Conservation (phyloP, 768 basidiomycete species). For the Kockovaella imperatae region DNA sequence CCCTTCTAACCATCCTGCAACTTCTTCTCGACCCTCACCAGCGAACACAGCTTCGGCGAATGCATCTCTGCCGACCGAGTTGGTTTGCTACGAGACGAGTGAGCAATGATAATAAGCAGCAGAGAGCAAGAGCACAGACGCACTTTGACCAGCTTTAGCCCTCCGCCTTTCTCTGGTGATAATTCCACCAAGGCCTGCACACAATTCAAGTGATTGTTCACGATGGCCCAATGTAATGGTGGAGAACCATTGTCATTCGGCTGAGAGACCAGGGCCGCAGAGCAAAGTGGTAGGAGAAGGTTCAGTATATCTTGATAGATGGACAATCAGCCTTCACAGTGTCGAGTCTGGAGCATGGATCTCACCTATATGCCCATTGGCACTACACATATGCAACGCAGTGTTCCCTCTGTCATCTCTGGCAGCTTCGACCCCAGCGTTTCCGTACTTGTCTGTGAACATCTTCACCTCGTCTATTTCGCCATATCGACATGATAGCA, state of each 20-base stretch:
- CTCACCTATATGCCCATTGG: slow-evolving; percentile 79
- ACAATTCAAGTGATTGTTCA: slow-evolving; percentile 64
- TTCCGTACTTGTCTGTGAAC: slow-evolving; percentile 59
- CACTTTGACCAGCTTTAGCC: slow-evolving; percentile 37
- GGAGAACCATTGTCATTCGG: slow-evolving; percentile 71
- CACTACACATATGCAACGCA: slow-evolving; percentile 75
- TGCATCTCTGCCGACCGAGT: slow-evolving; percentile 36
- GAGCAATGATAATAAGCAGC: slow-evolving; percentile 52
- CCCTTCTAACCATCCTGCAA: slow-evolving; percentile 45
- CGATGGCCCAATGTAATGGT: slow-evolving; percentile 81
- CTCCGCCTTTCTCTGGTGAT: slow-evolving; percentile 41
- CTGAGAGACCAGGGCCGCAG: slow-evolving; percentile 53
- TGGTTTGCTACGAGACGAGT: slow-evolving; percentile 33
- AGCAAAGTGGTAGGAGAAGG: slow-evolving; percentile 59
- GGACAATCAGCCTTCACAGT: not conserved
- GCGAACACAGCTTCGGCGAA: slow-evolving; percentile 40
- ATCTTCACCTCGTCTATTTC: slow-evolving; percentile 68
- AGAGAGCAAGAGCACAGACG: slow-evolving; percentile 46
- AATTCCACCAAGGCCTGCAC: slow-evolving; percentile 38
- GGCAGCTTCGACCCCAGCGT: slow-evolving; percentile 46
- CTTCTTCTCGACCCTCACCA: slow-evolving; percentile 44
- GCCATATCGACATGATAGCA: slow-evolving; percentile 80
- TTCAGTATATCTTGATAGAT: slow-evolving; percentile 64
- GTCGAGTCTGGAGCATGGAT: not conserved
- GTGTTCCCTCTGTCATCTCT: slow-evolving; percentile 73